These are phyloP conservation scores for Helotiales sp. DNA, from an alignment of 2,329 filamentous ascomycete genomes.

Conservation along the genomic window DNA sequence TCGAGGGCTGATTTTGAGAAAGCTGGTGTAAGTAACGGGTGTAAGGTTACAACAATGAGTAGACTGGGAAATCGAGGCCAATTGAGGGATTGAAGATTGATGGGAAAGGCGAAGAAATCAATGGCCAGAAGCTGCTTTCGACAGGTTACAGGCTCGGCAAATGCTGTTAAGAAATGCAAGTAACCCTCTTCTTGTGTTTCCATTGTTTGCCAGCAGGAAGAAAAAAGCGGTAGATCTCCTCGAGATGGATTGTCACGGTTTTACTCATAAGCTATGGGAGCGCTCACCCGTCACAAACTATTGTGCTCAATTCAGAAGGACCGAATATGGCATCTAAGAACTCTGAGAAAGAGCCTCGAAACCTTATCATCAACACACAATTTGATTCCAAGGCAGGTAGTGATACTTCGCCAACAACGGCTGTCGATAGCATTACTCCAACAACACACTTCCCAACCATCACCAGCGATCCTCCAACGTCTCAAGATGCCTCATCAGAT, in stretches of 20 bases:
- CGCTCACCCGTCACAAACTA: too few relatives aligned
- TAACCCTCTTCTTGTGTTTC: too few relatives aligned
- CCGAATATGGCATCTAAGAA: too few relatives aligned
- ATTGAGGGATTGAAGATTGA: neutral
- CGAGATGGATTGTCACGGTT: too few relatives aligned
- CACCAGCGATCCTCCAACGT: neutral
- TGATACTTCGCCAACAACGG: neutral
- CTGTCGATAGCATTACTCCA: neutral
- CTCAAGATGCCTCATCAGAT: neutral
- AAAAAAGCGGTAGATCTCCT: too few relatives aligned
- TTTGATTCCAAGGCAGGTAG: neutral
- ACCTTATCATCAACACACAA: too few relatives aligned
- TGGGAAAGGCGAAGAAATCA: neutral
- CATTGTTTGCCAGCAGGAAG: too few relatives aligned
- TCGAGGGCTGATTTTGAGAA: neutral
- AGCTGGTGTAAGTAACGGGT: neutral
- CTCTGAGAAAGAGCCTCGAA: too few relatives aligned
- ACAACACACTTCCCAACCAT: neutral
- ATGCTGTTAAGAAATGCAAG: too few relatives aligned
- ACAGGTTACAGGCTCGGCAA: too few relatives aligned
- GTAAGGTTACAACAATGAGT: neutral
- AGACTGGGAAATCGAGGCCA: neutral
- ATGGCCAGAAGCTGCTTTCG: neutral
- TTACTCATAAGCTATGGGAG: too few relatives aligned
- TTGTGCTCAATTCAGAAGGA: too few relatives aligned